Base-by-base conservation (phyloP, 139 green algal genomes). In the Axilococcus clingmanii region DNA sequence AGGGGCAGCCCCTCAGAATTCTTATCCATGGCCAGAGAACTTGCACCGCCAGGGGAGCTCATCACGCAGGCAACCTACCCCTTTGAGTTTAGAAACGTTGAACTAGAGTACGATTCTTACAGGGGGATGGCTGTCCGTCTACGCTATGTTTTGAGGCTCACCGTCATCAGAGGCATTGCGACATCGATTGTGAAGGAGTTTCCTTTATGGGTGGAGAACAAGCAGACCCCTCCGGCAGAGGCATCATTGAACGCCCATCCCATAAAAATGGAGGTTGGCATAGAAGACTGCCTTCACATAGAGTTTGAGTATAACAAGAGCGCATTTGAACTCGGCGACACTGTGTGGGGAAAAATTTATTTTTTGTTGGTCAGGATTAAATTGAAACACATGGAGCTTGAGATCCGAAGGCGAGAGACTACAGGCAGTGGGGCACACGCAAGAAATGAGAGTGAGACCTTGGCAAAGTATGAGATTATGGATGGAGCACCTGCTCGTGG, bases 391-490 rank as follows among this genome's bases (percentile, higher is more conserved):
- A 98, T 98, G 93, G 93, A 99, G 79, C 61, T 99, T 22, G 93
- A 99, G 76, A 93, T 99, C 24, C 71, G 86, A 42, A 75, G 91
- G 24, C 68, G 86, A 17, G 93, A 99, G 69, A 95, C 87, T 22
- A 85, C 72, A 2, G 88, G 87, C n/a, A 69, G 59, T 0, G 85
- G 85, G 20, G 66, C 56, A 36, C 66, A 66, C n/a, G 76, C 80
- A 14, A 78, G 87, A 51, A 89, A 84, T 40, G 89, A 97, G 60
- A 94, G 57, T 53, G 88, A 97, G 65, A 97, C 87, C 3, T 74
- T 99, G 22, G 93, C 87, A 24, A 98, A 97, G 71, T 97, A 93
- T 53, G 91, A 99, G 56, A 94, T 99, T 58, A 99, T 99, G 93
- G 93, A 99, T 57, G 93, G 93, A 0, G 93, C 91, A 22, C 93